Conservation (phyloP, 805 yeast species). For the Ogataea ganodermae region DNA sequence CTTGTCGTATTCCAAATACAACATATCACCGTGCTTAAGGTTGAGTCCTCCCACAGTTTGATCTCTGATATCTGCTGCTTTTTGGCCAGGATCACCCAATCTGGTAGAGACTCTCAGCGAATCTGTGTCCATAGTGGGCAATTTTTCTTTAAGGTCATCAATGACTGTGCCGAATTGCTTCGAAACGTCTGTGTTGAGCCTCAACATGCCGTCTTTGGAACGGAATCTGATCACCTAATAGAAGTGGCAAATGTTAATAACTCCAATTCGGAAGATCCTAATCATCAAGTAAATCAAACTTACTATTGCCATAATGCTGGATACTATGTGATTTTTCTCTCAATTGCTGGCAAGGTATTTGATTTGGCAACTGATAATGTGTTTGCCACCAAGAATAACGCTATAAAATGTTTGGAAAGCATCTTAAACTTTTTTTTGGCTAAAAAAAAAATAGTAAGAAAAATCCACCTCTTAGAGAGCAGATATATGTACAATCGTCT, state of each 20-base stretch:
- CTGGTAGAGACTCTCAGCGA: constrained; percentile 43
- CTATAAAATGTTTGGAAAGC: not conserved
- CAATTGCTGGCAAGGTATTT: not conserved
- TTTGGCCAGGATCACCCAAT: constrained; percentile 48
- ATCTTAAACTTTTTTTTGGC: not conserved
- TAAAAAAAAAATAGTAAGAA: not conserved
- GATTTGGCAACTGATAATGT: not conserved
- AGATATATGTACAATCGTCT: not conserved
- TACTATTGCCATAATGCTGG: constrained; percentile 15
- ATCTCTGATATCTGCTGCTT: constrained; percentile 34
- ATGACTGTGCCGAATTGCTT: constrained; percentile 25
- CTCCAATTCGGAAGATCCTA: not conserved
- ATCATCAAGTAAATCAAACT: no score
- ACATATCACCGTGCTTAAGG: constrained; percentile 62
- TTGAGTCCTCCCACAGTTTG: constrained; percentile 44
- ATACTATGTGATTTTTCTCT: not conserved
- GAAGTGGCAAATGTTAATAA: constrained; percentile 9
- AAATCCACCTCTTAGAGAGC: not conserved
- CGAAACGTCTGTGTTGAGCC: constrained; percentile 48
- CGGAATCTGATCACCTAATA: constrained; percentile 72
- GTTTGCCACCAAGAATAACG: not conserved
- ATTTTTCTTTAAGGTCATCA: constrained; percentile 31
- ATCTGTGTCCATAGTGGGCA: constrained; percentile 37
- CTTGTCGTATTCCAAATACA: constrained; percentile 43
- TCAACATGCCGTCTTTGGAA: constrained; percentile 78